Evolutionary conservation across 768 basidiomycete species (phyloP).

Genomic region (Rhizopogon sp.): DNA sequence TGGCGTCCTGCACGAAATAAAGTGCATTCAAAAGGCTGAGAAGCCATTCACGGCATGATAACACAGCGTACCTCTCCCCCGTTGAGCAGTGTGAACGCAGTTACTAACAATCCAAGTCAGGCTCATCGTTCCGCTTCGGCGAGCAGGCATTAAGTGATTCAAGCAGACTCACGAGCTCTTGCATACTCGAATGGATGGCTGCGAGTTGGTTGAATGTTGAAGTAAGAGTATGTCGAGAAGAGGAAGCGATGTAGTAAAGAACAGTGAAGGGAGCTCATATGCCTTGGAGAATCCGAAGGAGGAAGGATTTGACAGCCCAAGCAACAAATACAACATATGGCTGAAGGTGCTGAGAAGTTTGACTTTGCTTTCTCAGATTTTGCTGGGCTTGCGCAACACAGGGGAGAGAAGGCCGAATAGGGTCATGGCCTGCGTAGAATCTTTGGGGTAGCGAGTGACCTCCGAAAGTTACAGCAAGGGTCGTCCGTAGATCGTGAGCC

Average conservation of each 20-base stretch:
- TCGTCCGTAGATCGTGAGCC: slow-evolving; percentile 75
- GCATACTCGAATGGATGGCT: slow-evolving; percentile 34
- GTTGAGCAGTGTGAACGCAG: slow-evolving; percentile 72
- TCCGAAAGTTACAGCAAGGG: slow-evolving; percentile 67
- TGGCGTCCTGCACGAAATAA: slow-evolving; percentile 82
- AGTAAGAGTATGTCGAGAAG: slow-evolving; percentile 65
- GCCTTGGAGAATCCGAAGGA: slow-evolving; percentile 44
- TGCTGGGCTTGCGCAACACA: slow-evolving; percentile 71
- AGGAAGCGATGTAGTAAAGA: slow-evolving; percentile 76
- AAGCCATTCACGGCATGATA: slow-evolving; percentile 66
- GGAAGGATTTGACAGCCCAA: slow-evolving; percentile 45
- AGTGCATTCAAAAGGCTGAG: slow-evolving; percentile 81
- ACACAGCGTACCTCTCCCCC: slow-evolving; percentile 46
- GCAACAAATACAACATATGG: slow-evolving; percentile 61
- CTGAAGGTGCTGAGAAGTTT: slow-evolving; percentile 71
- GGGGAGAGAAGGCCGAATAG: slow-evolving; percentile 74
- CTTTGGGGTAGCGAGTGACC: slow-evolving; percentile 68
- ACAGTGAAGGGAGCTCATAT: slow-evolving; percentile 62
- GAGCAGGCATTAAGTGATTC: slow-evolving; percentile 84
- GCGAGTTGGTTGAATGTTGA: slow-evolving; percentile 55
- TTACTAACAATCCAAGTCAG: slow-evolving; percentile 86
- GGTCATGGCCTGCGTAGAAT: slow-evolving; percentile 65
- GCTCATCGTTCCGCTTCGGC: slow-evolving; percentile 75
- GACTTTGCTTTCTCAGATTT: slow-evolving; percentile 83
- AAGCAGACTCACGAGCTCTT: slow-evolving; percentile 48